These are phyloP conservation scores for Scheffersomyces stambukii DNA, from an alignment of 1,139 yeast genomes.

Conservation along the genomic window DNA sequence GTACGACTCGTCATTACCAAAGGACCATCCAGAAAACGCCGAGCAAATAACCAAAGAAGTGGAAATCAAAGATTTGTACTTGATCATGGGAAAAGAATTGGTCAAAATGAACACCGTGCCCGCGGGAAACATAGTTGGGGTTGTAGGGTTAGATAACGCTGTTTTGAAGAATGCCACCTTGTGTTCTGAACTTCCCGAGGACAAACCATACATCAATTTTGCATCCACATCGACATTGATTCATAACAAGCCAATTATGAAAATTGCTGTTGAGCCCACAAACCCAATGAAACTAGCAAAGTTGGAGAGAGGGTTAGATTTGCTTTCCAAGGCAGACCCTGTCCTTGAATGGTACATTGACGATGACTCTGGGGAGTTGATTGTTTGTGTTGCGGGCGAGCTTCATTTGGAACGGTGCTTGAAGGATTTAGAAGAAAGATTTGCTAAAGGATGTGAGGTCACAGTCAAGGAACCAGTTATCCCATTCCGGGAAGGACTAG, in stretches of 20 bases:
- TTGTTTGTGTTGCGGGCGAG: conserved; percentile 94
- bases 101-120: conserved; percentile 77
- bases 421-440: conserved; percentile 83
- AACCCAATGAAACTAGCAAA: conserved; percentile 76
- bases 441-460: conserved; percentile 82
- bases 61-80: conserved; percentile 62
- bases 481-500: conserved; percentile 86
- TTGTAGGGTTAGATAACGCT: conserved; percentile 82
- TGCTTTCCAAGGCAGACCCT: conserved; percentile 86
- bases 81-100: conserved; percentile 91
- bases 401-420: conserved; percentile 87
- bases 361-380: conserved; percentile 83
- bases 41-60: conserved; percentile 45
- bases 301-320: conserved; percentile 72
- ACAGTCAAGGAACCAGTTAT: conserved; percentile 89
- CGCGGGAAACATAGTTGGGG: conserved; percentile 93
- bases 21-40: conserved; percentile 33
- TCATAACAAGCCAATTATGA: conserved; percentile 79
- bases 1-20: conserved; percentile 68
- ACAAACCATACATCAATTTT: conserved; percentile 65
- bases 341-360: conserved; percentile 83
- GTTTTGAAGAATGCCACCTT: conserved; percentile 86
- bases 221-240: conserved; percentile 52
- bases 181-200: conserved; percentile 40
- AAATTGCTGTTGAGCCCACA: conserved; percentile 91